phyloP scores from a whole-genome alignment of 1,284 basidiomycete species.

The Gymnopus androsaceus region DNA sequence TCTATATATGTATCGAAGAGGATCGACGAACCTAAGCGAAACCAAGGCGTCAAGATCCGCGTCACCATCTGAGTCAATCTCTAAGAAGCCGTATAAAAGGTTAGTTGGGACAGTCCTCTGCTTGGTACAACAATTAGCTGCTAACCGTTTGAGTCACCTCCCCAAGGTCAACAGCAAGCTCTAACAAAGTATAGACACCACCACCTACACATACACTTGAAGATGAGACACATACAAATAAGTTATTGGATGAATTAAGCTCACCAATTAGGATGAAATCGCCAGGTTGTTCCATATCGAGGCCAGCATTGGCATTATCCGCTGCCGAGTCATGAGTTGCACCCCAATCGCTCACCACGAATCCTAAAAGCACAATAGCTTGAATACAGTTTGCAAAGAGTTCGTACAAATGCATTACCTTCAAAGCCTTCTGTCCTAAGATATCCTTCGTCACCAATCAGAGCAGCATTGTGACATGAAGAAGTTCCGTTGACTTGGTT shows the following conservation, averaged over 20 bases:
- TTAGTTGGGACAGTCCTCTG: conserved; percentile 22
- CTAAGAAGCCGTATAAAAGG: conserved; percentile 31
- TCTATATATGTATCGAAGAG: no score
- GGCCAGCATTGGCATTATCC: conserved; percentile 46
- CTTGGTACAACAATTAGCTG: conserved; percentile 24
- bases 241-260: background rate
- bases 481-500: conserved; percentile 50
- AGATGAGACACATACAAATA: background rate
- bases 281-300: conserved; percentile 54
- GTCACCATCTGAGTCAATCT: conserved; percentile 71
- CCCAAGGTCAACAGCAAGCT: conserved; percentile 37
- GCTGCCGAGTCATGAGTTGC: conserved; percentile 47
- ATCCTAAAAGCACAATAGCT: conserved; percentile 32
- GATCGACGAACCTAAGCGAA: no score
- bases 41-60: conserved; percentile 65
- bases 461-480: conserved; percentile 40
- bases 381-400: background rate
- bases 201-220: conserved; percentile 33
- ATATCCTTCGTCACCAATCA: conserved; percentile 39
- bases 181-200: conserved; percentile 35
- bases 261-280: conserved; percentile 44
- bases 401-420: conserved; percentile 27
- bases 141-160: conserved; percentile 50
- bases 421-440: conserved; percentile 42
- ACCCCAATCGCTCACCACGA: conserved; percentile 51